Conservation (phyloP, 2,329 filamentous ascomycete species). For the Xylaria sp. region DNA sequence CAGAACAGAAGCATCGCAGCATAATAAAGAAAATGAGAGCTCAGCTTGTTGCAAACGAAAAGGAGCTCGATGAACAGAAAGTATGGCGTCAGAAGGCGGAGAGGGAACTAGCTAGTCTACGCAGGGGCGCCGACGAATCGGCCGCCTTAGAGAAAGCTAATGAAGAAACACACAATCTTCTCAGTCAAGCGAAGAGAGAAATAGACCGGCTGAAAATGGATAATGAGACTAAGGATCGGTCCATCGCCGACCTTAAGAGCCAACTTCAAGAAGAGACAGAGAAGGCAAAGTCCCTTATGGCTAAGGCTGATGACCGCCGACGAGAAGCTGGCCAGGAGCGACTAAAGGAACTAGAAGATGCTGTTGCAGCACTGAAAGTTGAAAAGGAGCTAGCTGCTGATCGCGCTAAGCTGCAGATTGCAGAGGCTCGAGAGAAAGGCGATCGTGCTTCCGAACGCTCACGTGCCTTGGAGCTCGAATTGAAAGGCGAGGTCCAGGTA, state of each 20-base stretch:
- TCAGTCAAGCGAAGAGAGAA: constrained; percentile 32
- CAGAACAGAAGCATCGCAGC: constrained; percentile 76
- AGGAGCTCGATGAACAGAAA: constrained; percentile 54
- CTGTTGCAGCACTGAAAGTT: constrained; percentile 60
- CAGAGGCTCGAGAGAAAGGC: constrained; percentile 66
- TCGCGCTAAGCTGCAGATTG: constrained; percentile 58
- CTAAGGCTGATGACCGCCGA: constrained; percentile 60
- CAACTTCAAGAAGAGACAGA: constrained; percentile 65
- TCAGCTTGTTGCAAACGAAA: constrained; percentile 62
- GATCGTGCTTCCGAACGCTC: constrained; percentile 67
- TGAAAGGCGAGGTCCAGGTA: constrained; percentile 69
- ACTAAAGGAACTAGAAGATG: constrained; percentile 50
- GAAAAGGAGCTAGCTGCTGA: constrained; percentile 74
- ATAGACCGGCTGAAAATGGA: constrained; percentile 59
- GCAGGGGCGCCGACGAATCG: constrained; percentile 43
- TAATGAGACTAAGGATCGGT: constrained; percentile 56
- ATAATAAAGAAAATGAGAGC: constrained; percentile 75
- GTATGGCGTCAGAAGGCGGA: constrained; percentile 55
- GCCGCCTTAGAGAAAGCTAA: constrained; percentile 52
- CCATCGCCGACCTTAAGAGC: constrained; percentile 61
- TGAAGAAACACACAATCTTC: constrained; percentile 35
- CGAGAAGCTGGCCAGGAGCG: constrained; percentile 58
- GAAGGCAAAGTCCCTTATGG: constrained; percentile 61
- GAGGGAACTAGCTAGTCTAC: constrained; percentile 44
- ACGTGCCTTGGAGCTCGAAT: constrained; percentile 64